These are phyloP conservation scores for Fusarium marasasianum DNA, from an alignment of 2,329 filamentous ascomycete species.

Conservation along the genomic window DNA sequence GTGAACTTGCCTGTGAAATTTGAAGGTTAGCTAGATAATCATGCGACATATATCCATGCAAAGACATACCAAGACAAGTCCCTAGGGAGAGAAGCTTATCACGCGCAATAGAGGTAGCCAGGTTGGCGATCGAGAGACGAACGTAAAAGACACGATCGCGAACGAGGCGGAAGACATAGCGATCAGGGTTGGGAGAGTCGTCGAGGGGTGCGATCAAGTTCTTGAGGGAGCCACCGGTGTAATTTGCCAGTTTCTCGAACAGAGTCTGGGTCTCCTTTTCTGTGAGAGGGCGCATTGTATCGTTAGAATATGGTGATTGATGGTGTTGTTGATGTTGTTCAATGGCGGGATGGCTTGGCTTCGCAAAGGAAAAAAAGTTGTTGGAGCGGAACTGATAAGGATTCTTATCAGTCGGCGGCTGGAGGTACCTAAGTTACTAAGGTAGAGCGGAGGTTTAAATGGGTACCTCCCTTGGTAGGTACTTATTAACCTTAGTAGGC, in stretches of 20 bases:
- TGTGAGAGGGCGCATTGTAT: conserved; percentile 81
- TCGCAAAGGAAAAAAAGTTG: conserved; percentile 37
- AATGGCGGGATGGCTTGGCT: neutral
- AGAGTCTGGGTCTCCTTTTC: conserved; percentile 82
- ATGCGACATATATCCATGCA: too few species aligned
- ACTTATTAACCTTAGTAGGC: neutral
- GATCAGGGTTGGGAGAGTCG: conserved; percentile 73
- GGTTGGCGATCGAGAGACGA: conserved; percentile 86
- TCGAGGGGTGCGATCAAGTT: conserved; percentile 81
- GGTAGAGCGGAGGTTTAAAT: neutral
- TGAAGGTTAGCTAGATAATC: conserved; percentile 16
- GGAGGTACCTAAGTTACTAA: neutral
- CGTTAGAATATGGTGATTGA: conserved; percentile 14
- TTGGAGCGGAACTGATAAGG: conserved; percentile 33
- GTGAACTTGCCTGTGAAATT: conserved; percentile 81
- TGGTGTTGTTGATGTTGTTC: conserved; percentile 15
- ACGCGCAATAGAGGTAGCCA: conserved; percentile 85
- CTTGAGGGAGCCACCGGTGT: conserved; percentile 87
- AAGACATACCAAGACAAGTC: conserved; percentile 73
- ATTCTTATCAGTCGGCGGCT: conserved; percentile 27
- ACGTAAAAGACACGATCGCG: conserved; percentile 92
- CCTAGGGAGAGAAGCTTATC: conserved; percentile 87
- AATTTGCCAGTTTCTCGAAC: conserved; percentile 93
- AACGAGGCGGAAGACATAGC: conserved; percentile 87
- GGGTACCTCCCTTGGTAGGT: neutral